Conservation (phyloP, 1,284 basidiomycete species). For the Pascua guehoae region DNA sequence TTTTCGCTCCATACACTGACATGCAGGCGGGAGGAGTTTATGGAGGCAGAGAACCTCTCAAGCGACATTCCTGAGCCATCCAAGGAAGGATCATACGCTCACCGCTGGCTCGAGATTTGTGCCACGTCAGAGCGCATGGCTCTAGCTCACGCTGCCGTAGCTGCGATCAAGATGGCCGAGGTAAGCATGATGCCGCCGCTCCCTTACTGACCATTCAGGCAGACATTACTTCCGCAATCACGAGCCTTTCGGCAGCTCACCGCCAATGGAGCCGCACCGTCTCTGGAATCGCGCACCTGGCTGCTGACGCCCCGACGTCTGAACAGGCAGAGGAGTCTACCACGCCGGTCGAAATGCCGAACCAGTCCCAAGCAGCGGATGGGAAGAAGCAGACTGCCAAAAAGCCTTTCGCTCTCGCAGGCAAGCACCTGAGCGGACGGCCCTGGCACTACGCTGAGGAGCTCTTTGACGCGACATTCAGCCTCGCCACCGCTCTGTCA, state of each 20-base stretch:
- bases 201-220: conserved; percentile 54
- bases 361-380: conserved; percentile 21
- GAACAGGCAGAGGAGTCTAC: background rate
- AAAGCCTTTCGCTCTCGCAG: conserved; percentile 17
- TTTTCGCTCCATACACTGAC: too few relatives aligned
- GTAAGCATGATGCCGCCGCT: conserved; percentile 49
- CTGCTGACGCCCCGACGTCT: conserved; percentile 3
- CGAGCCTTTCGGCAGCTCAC: conserved; percentile 65
- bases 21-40: conserved; percentile 7
- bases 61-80: conserved; percentile 26
- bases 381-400: conserved; percentile 14
- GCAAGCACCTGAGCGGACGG: conserved; percentile 55
- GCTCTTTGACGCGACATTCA: conserved; percentile 62
- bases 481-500: conserved; percentile 61
- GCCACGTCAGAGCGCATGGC: conserved; percentile 65
- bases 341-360: background rate
- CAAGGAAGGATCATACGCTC: conserved; percentile 52
- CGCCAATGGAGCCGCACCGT: conserved; percentile 75
- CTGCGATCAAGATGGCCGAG: conserved; percentile 63
- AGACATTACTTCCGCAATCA: conserved; percentile 60
- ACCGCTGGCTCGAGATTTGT: conserved; percentile 60
- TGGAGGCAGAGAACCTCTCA: conserved; percentile 50
- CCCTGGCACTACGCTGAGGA: conserved; percentile 71
- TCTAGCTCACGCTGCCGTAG: conserved; percentile 64
- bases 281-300: conserved; percentile 64